Conservation (phyloP, 768 basidiomycete genomes). For the Boletus rufocinnamomeus region DNA sequence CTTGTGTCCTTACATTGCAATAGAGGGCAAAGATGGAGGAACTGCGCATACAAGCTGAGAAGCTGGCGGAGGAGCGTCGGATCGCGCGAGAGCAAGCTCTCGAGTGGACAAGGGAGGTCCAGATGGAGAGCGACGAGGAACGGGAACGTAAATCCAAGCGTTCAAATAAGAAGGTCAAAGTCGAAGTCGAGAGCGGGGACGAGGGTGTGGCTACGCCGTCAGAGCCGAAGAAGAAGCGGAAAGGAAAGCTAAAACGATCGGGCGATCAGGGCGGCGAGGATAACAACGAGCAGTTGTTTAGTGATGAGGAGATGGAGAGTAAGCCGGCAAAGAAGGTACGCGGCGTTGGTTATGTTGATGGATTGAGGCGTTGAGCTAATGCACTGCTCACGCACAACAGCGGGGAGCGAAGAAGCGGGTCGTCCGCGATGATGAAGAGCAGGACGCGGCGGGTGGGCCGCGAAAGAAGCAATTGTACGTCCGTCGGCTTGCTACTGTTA, state of each 20-base stretch:
- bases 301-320: constrained; percentile 60
- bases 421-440: constrained; percentile 77
- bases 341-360: not conserved
- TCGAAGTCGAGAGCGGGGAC: constrained; percentile 52
- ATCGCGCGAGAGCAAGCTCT: constrained; percentile 75
- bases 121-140: constrained; percentile 76
- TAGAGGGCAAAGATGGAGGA: constrained; percentile 66
- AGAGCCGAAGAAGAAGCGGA: constrained; percentile 78
- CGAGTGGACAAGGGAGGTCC: constrained; percentile 72
- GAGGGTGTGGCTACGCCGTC: constrained; percentile 37
- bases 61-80: constrained; percentile 77
- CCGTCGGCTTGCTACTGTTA: not conserved
- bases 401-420: constrained; percentile 69
- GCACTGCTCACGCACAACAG: constrained; percentile 25
- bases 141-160: constrained; percentile 66
- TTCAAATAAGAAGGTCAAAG: constrained; percentile 52
- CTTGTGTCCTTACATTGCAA: not conserved
- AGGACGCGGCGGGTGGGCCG: constrained; percentile 60
- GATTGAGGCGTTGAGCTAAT: not conserved
- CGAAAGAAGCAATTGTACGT: constrained; percentile 79
- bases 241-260: constrained; percentile 67
- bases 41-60: constrained; percentile 68
- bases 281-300: constrained; percentile 67
- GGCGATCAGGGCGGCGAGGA: constrained; percentile 52
- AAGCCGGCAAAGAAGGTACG: constrained; percentile 71